Conservation (phyloP, 1,284 basidiomycete genomes). For the Moesziomyces sp. region DNA sequence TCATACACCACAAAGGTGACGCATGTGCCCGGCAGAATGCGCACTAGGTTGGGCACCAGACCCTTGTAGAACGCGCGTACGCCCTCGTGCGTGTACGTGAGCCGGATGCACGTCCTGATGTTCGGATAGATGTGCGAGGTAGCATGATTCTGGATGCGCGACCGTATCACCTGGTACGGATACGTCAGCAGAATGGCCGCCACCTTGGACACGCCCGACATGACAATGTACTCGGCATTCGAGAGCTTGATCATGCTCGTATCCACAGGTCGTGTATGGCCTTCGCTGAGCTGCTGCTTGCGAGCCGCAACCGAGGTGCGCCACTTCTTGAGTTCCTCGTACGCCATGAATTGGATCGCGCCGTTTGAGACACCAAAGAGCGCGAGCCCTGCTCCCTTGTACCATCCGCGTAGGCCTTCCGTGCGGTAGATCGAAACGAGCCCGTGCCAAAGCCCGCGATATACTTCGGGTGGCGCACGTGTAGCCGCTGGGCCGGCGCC, state of each 20-base stretch:
- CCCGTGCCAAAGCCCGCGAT: slow-evolving; percentile 58
- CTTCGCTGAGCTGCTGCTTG: slow-evolving; percentile 5
- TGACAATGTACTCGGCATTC: slow-evolving; percentile 89
- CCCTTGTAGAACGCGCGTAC: slow-evolving; percentile 91
- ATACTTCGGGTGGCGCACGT: slow-evolving; percentile 34
- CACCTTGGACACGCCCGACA: slow-evolving; percentile 91
- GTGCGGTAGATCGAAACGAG: slow-evolving; percentile 51
- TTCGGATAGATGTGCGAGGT: slow-evolving; percentile 74
- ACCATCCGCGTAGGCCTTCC: slow-evolving; percentile 83
- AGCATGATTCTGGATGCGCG: slow-evolving; percentile 81
- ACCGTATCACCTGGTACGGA: slow-evolving; percentile 96
- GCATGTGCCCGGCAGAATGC: slow-evolving; percentile 95
- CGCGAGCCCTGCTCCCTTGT: slow-evolving; percentile 87
- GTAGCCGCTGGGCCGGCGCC: neutral
- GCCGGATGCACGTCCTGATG: slow-evolving; percentile 81
- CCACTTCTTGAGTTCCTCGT: slow-evolving; percentile 94
- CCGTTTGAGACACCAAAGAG: slow-evolving; percentile 95
- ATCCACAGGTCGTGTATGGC: slow-evolving; percentile 5
- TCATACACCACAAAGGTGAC: slow-evolving; percentile 99
- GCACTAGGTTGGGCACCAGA: slow-evolving; percentile 92
- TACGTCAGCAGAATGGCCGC: slow-evolving; percentile 87
- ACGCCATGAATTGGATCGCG: slow-evolving; percentile 93
- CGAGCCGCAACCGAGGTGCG: slow-evolving; percentile 69
- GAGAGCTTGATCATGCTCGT: slow-evolving; percentile 64
- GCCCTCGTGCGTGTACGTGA: slow-evolving; percentile 85